phyloP scores from a whole-genome alignment of 257 asterid species.

The Solanum chiquidenum region DNA sequence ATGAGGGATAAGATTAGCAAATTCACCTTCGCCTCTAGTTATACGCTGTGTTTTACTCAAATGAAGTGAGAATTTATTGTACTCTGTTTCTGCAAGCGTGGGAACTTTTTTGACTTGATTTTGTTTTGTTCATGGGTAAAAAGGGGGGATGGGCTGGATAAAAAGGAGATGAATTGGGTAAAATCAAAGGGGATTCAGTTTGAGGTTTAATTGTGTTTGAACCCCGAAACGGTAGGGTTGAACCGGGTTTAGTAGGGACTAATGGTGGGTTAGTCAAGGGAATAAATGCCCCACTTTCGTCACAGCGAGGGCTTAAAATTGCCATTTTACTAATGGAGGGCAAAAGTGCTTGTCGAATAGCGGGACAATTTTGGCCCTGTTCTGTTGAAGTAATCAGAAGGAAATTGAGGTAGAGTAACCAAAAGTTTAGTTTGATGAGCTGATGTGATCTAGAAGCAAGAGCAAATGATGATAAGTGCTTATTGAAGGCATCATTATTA shows the following conservation, averaged over 20 bases:
- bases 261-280: neutral
- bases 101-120: neutral
- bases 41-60: neutral
- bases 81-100: neutral
- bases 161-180: neutral
- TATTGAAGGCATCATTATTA: neutral
- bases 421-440: neutral
- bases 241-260: neutral
- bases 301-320: neutral
- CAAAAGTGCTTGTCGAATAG: neutral
- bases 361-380: neutral
- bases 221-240: neutral
- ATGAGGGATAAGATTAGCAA: constrained; percentile 27
- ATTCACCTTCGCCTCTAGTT: neutral
- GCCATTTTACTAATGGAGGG: neutral
- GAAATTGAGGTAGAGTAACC: neutral
- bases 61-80: neutral
- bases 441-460: neutral
- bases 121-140: neutral
- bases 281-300: neutral
- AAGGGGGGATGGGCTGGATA: neutral
- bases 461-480: neutral
- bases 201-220: neutral
- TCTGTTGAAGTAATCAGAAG: neutral
- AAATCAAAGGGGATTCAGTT: neutral